Evolutionary conservation across 805 yeast genomes (phyloP).

Genomic region (Pichia gijzeniarum): DNA sequence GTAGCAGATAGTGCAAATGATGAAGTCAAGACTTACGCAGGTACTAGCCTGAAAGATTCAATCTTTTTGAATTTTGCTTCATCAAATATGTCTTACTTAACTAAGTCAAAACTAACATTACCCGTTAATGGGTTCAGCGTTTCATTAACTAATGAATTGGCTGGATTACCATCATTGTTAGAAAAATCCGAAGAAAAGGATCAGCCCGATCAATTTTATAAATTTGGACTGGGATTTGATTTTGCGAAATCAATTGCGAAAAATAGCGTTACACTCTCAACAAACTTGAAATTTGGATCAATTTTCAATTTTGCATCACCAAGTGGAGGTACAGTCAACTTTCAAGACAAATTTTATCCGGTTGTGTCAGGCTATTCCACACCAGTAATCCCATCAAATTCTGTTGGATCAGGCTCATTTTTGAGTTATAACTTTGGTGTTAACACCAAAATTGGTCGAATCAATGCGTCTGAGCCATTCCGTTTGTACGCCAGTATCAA

Average conservation of each 20-base stretch:
- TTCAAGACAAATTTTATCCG: constrained; percentile 73
- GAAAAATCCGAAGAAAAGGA: not conserved
- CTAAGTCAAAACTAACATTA: constrained; percentile 31
- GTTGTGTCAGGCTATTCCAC: constrained; percentile 30
- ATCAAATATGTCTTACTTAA: constrained; percentile 38
- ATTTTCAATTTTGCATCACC: constrained; percentile 35
- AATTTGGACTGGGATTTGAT: constrained; percentile 29
- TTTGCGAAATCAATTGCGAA: constrained; percentile 36
- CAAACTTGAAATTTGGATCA: constrained; percentile 49
- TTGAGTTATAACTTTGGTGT: constrained; percentile 11
- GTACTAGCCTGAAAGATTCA: constrained; percentile 55
- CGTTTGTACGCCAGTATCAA: constrained; percentile 11
- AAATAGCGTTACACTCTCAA: constrained; percentile 42
- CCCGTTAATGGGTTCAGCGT: constrained; percentile 41
- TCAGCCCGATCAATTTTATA: constrained; percentile 30
- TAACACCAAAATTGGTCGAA: constrained; percentile 7
- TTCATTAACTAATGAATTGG: constrained; percentile 40
- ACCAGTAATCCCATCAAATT: constrained; percentile 16
- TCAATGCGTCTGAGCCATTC: constrained; percentile 10
- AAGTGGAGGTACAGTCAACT: constrained; percentile 37
- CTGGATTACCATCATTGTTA: constrained; percentile 22
- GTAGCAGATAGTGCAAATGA: constrained; percentile 48
- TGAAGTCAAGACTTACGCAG: constrained; percentile 51
- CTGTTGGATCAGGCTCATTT: constrained; percentile 14
- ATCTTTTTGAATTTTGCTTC: constrained; percentile 36